Conservation (phyloP, 2,329 filamentous ascomycete species). For the Diaporthe citrichinensis region DNA sequence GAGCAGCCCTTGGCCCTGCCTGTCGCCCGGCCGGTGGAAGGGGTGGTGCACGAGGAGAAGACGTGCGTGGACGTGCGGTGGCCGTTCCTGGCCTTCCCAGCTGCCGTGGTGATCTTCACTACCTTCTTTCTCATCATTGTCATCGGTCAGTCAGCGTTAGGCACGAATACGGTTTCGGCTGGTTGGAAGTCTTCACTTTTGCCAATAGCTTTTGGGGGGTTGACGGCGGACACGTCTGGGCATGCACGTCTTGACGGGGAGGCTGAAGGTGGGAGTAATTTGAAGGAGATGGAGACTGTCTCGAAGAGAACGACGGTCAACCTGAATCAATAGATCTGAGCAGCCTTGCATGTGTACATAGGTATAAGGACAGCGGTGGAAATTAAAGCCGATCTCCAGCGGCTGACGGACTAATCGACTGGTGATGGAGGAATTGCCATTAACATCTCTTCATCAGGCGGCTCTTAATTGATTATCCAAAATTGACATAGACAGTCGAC, state of each 20-base stretch:
- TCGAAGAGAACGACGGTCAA: constrained; percentile 2
- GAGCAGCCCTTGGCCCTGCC: not conserved
- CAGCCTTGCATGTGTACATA: not conserved
- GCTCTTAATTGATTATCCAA: too few species aligned
- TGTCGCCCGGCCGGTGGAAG: constrained; percentile 1
- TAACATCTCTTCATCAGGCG: too few species aligned
- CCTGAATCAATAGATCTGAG: not conserved
- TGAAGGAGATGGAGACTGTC: constrained; percentile 13
- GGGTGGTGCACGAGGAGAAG: constrained; percentile 7
- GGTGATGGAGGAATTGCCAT: too few species aligned
- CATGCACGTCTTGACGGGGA: not conserved
- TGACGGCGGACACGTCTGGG: not conserved
- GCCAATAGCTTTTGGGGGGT: constrained; percentile 7
- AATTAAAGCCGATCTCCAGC: too few species aligned
- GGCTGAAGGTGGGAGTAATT: not conserved
- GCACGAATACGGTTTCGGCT: not conserved
- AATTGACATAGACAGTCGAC: too few species aligned
- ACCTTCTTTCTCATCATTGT: not conserved
- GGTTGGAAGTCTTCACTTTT: constrained; percentile 15
- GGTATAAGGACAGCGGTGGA: not conserved
- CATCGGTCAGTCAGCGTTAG: not conserved
- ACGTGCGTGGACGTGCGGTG: constrained; percentile 18
- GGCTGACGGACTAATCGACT: too few species aligned
- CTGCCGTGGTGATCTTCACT: constrained; percentile 5
- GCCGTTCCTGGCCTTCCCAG: constrained; percentile 21